Evolutionary conservation across 139 green algal species (phyloP), one percentile per base, ranked within the genome.

Genomic region (Chlorella vulgaris): DNA sequence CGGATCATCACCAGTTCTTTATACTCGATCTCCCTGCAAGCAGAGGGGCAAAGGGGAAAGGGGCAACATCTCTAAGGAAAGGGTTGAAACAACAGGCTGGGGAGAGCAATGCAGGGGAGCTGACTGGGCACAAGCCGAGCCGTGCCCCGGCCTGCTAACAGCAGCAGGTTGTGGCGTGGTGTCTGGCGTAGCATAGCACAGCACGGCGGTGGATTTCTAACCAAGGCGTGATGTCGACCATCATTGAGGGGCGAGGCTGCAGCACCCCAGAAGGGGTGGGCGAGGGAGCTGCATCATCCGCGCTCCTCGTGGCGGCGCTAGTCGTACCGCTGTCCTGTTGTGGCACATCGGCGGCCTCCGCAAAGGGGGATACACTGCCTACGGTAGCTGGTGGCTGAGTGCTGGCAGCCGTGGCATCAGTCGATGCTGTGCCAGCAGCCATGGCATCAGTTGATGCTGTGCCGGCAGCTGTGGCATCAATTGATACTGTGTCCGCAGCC

Each of bases 171-270:
- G n/a, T n/a, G n/a, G n/a, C n/a, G n/a, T n/a, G n/a, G n/a, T n/a
- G n/a, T n/a, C n/a, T n/a, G n/a, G n/a, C 47, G 13, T 58, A 58
- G 47, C 13, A 58, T 24, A 10, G 13, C 47, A 24, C 47, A 10
- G 18, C 28, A 21, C 15, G 55, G 28, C 18, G 18, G 18, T 21
- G n/a, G 55, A 28, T 8, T 31, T 3, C 67, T 26, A 36, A 74
- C 67, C 67, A 74, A 18, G 67, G 67, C 38, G 53, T 74, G 67
- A 74, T 74, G 39, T 74, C 67, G 2, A 74, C 67, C 39, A 74
- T 53, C 35, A 35, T 50, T 36, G 31, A 19, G 8, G n/a, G n/a
- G n/a, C n/a, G n/a, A n/a, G n/a, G 33, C 3, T 43, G 35, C 18
- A 35, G n/a, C 33, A 47, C 6, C 10, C 28, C n/a, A 5, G 22